These are phyloP conservation scores for Sicyos baderoa DNA, from an alignment of 306 rosid species.

Conservation along the genomic window DNA sequence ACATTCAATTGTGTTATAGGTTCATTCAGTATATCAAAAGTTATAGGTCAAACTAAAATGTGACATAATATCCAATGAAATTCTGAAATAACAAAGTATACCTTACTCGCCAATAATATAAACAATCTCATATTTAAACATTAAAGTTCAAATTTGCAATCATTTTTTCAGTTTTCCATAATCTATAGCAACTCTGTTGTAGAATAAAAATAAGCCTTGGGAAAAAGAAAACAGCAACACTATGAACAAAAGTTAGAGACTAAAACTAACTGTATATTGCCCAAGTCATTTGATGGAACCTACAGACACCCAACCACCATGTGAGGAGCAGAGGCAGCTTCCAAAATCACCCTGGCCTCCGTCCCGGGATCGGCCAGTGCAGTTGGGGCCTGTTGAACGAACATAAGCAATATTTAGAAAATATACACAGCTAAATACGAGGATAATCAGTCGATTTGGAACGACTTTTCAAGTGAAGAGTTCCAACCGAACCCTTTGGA, in stretches of 20 bases:
- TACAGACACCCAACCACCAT: constrained; percentile 27
- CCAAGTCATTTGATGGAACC: constrained; percentile 8
- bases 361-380: constrained; percentile 60
- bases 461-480: too few relatives aligned
- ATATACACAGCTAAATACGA: neutral
- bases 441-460: neutral
- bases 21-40: too few relatives aligned
- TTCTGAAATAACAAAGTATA: neutral
- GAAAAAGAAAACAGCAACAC: neutral
- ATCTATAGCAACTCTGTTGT: neutral
- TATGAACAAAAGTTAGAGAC: constrained; percentile 1
- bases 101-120: neutral
- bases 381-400: constrained; percentile 41
- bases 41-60: neutral
- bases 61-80: neutral
- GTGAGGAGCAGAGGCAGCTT: constrained; percentile 35
- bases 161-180: neutral
- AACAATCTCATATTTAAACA: neutral
- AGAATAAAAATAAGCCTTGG: neutral
- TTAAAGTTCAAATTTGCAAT: neutral
- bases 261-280: neutral
- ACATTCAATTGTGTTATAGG: too few relatives aligned
- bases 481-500: neutral
- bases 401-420: constrained; percentile 14
- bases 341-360: constrained; percentile 59